phyloP scores from a whole-genome alignment of 352 stramenopile genomes.

The Globisporangium recalcitrans region DNA sequence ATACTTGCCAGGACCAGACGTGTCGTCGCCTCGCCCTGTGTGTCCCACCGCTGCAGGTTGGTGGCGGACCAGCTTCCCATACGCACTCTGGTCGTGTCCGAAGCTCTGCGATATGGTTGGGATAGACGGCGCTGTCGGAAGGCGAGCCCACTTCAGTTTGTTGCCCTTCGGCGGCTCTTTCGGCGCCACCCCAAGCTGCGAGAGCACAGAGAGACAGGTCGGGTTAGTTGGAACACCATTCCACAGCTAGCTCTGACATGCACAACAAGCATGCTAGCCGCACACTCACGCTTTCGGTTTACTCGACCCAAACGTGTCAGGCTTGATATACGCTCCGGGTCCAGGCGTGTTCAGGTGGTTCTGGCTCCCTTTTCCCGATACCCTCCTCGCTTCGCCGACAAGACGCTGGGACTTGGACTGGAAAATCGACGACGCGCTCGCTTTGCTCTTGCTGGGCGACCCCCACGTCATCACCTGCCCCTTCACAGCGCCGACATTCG shows the following conservation, averaged over 20 bases:
- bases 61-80: slow-evolving; percentile 70
- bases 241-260: neutral
- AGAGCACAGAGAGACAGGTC: slow-evolving; percentile 15
- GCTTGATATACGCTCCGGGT: slow-evolving; percentile 51
- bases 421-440: slow-evolving; percentile 32
- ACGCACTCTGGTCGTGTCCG: slow-evolving; percentile 65
- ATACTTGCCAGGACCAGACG: slow-evolving; percentile 65
- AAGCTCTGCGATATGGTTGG: slow-evolving; percentile 69
- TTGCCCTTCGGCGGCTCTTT: slow-evolving; percentile 27
- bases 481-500: slow-evolving; percentile 20
- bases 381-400: slow-evolving; percentile 1
- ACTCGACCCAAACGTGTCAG: slow-evolving; percentile 37
- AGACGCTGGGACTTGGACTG: slow-evolving; percentile 53
- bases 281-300: slow-evolving; percentile 29
- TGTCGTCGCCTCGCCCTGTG: slow-evolving; percentile 50
- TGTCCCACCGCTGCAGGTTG: slow-evolving; percentile 51
- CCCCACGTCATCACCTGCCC: slow-evolving; percentile 39
- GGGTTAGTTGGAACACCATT: neutral
- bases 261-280: no score
- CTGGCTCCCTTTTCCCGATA: slow-evolving; percentile 22
- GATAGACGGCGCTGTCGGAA: slow-evolving; percentile 72
- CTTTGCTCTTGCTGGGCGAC: slow-evolving; percentile 47
- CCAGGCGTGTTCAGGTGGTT: slow-evolving; percentile 37
- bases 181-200: slow-evolving; percentile 24
- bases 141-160: slow-evolving; percentile 61